A percentile compares a stretch with the other conserved stretches of the same genome.
Evolutionary conservation across 345 rosid species (phyloP).

Genomic region (Hypericum perforatum): DNA sequence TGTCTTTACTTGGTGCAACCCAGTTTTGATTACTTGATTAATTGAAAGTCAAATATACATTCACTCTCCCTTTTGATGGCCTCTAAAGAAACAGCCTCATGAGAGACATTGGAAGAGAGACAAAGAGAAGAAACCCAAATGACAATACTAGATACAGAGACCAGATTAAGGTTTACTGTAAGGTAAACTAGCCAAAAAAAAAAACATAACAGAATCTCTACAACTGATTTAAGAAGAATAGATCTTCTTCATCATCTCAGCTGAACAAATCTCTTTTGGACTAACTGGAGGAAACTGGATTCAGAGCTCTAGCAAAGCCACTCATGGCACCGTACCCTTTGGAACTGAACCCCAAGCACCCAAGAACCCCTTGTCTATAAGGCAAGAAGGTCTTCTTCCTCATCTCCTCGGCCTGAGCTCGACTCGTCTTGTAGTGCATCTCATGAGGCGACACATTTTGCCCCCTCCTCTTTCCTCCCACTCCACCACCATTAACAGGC

Average conservation of each 20-base stretch:
- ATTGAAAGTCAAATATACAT: background rate
- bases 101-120: no score
- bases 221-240: constrained; percentile 5
- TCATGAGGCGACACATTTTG: constrained; percentile 74
- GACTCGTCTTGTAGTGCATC: constrained; percentile 73
- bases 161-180: background rate
- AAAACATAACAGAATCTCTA: constrained; percentile 15
- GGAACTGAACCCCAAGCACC: constrained; percentile 91
- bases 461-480: constrained; percentile 50
- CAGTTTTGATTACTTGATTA: background rate
- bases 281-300: constrained; percentile 86
- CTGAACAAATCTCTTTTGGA: background rate
- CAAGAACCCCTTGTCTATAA: constrained; percentile 87
- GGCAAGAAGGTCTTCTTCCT: constrained; percentile 92
- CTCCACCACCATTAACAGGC: constrained; percentile 27
- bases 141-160: constrained; percentile 8
- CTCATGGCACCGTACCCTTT: constrained; percentile 90
- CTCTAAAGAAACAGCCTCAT: no score
- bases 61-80: background rate
- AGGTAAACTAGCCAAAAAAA: background rate
- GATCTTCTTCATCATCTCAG: background rate
- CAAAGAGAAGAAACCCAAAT: constrained; percentile 2
- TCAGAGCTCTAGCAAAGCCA: constrained; percentile 77
- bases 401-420: constrained; percentile 97
- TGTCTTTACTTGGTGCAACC: background rate